These are phyloP conservation scores for Sugiyamaella grinbergsii DNA, from an alignment of 1,139 yeast species.

Conservation along the genomic window DNA sequence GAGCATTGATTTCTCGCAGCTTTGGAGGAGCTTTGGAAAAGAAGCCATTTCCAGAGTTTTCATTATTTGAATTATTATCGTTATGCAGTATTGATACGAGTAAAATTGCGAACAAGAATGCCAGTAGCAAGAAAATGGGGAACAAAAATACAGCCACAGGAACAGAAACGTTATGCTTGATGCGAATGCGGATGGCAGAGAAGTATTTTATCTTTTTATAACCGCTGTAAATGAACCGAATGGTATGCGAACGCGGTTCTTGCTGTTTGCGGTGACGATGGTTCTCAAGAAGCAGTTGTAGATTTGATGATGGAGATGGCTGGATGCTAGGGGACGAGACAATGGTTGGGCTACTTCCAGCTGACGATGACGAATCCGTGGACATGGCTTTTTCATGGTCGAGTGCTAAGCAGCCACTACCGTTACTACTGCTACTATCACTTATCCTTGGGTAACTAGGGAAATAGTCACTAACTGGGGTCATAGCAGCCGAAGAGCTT, in stretches of 20 bases:
- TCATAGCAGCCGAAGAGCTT: slow-evolving; percentile 6
- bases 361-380: slow-evolving; percentile 6
- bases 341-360: slow-evolving; percentile 12
- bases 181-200: slow-evolving; percentile 23
- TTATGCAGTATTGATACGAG: slow-evolving; percentile 7
- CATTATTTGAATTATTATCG: slow-evolving; percentile 1
- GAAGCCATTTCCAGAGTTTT: slow-evolving; percentile 8
- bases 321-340: slow-evolving; percentile 7
- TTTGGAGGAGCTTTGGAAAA: slow-evolving; percentile 17
- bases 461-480: slow-evolving; percentile 6
- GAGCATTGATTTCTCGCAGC: slow-evolving; percentile 15
- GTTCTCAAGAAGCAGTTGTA: slow-evolving; percentile 7
- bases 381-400: slow-evolving; percentile 2
- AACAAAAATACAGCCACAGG: slow-evolving; percentile 23
- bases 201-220: slow-evolving; percentile 15
- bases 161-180: slow-evolving; percentile 24
- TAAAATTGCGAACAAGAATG: slow-evolving; percentile 4
- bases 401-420: slow-evolving; percentile 2
- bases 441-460: slow-evolving; percentile 5
- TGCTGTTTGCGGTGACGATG: slow-evolving; percentile 14
- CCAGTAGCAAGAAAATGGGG: slow-evolving; percentile 5
- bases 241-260: slow-evolving; percentile 11
- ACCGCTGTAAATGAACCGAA: slow-evolving; percentile 14
- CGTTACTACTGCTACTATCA: not conserved
- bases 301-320: slow-evolving; percentile 3